phyloP scores from a whole-genome alignment of 2,329 filamentous ascomycete species.

The Pezicula carpinea region DNA sequence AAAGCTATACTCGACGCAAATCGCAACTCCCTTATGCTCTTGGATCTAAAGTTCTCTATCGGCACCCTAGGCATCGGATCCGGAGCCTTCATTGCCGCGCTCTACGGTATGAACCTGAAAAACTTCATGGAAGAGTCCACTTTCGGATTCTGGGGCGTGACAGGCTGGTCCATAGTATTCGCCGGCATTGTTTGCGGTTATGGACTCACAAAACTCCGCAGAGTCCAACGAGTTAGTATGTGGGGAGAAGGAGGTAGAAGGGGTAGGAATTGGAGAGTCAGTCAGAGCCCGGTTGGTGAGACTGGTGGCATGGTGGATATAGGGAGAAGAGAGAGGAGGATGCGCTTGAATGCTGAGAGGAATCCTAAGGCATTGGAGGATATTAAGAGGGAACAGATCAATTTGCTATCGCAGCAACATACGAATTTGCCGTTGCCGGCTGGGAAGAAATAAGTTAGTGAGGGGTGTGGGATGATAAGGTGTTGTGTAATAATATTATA shows the following conservation, averaged over 20 bases:
- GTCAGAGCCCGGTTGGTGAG: conserved; percentile 17
- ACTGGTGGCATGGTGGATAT: conserved; percentile 16
- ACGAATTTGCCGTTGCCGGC: too few species aligned
- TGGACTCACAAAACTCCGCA: conserved; percentile 76
- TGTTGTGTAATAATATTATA: too few species aligned
- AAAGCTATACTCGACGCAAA: conserved; percentile 97
- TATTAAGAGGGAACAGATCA: conserved; percentile 3
- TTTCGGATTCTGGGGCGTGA: conserved; percentile 78
- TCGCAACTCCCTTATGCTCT: conserved; percentile 94
- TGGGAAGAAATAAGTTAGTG: too few species aligned
- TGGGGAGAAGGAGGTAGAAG: conserved; percentile 35
- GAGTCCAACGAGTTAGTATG: conserved; percentile 87
- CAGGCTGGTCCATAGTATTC: conserved; percentile 63
- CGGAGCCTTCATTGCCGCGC: conserved; percentile 91
- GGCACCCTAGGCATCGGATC: conserved; percentile 91
- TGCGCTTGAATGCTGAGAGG: conserved; percentile 21
- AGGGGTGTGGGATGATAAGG: too few species aligned
- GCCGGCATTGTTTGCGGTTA: conserved; percentile 77
- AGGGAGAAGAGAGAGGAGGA: conserved; percentile 17
- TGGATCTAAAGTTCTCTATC: conserved; percentile 94
- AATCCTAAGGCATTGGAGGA: conserved; percentile 11
- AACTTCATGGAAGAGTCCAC: conserved; percentile 96
- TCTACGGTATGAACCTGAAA: conserved; percentile 99
- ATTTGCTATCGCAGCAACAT: too few species aligned
- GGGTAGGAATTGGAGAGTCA: conserved; percentile 23